Percentiles rank a stretch among this genome's conserved stretches.
These are phyloP conservation scores for Suillus hirtellus DNA, from an alignment of 768 basidiomycete species.

Conservation along the genomic window DNA sequence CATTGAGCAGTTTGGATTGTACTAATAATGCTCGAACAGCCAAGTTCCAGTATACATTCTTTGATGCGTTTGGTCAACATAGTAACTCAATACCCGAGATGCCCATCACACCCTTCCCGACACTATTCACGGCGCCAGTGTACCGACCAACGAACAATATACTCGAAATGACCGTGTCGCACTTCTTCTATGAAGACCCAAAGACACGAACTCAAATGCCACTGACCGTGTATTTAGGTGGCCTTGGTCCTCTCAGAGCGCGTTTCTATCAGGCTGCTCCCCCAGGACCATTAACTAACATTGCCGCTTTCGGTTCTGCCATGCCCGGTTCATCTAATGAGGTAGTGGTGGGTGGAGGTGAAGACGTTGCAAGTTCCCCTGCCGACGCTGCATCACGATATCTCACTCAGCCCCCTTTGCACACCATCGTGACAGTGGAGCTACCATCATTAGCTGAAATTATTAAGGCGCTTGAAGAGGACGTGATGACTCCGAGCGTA, in stretches of 20 bases:
- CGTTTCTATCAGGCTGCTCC: conserved; percentile 75
- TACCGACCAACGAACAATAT: conserved; percentile 73
- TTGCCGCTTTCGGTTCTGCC: conserved; percentile 58
- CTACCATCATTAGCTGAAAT: conserved; percentile 78
- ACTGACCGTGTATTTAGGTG: conserved; percentile 87
- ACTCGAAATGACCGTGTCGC: conserved; percentile 82
- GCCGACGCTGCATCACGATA: conserved; percentile 44
- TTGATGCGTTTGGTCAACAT: conserved; percentile 77
- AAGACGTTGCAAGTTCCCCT: conserved; percentile 18
- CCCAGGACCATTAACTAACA: conserved; percentile 65
- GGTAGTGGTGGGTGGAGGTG: conserved; percentile 27
- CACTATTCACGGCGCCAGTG: conserved; percentile 75
- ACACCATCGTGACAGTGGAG: conserved; percentile 84
- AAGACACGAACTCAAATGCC: conserved; percentile 64
- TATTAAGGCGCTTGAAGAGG: conserved; percentile 76
- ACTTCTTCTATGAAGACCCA: conserved; percentile 83
- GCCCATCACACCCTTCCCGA: conserved; percentile 90
- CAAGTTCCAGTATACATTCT: conserved; percentile 94
- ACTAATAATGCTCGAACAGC: conserved; percentile 45
- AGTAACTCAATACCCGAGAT: conserved; percentile 74
- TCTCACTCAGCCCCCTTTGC: conserved; percentile 53
- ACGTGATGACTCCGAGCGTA: conserved; percentile 47
- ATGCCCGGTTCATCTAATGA: conserved; percentile 40
- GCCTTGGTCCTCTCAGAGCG: conserved; percentile 80
- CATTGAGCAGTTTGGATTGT: conserved; percentile 11